Percentiles rank a stretch among this genome's conserved stretches.
phyloP scores from a whole-genome alignment of 768 basidiomycete genomes.

The Lyophyllum shimeji region DNA sequence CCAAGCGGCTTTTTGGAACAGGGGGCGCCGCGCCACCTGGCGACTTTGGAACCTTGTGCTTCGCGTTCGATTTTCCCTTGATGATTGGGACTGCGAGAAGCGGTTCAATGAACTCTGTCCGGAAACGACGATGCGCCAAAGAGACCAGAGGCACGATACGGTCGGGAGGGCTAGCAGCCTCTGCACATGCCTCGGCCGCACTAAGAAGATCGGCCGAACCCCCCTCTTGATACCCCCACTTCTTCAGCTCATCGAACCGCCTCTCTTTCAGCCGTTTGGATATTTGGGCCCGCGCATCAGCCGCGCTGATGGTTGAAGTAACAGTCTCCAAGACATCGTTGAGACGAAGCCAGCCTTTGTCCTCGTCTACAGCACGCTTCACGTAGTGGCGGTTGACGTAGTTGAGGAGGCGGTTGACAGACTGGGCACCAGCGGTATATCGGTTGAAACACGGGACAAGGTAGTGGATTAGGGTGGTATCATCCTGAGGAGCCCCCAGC shows the following conservation, averaged over 20 bases:
- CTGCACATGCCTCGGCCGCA: constrained; percentile 67
- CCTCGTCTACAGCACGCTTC: constrained; percentile 75
- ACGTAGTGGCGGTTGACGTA: constrained; percentile 81
- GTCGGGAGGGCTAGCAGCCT: constrained; percentile 68
- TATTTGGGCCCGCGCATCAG: constrained; percentile 62
- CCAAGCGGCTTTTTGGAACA: constrained; percentile 63
- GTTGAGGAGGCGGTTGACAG: constrained; percentile 71
- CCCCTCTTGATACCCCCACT: constrained; percentile 67
- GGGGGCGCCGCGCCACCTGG: constrained; percentile 36
- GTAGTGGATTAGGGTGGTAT: constrained; percentile 65
- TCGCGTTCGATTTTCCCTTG: constrained; percentile 51
- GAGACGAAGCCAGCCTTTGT: constrained; percentile 73
- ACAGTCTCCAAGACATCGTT: constrained; percentile 63
- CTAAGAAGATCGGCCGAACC: constrained; percentile 47
- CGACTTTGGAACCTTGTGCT: constrained; percentile 48
- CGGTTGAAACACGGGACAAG: constrained; percentile 72
- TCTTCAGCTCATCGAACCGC: constrained; percentile 59
- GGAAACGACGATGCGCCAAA: constrained; percentile 69
- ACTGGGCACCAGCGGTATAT: constrained; percentile 63
- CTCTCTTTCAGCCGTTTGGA: constrained; percentile 58
- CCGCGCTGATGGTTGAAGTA: constrained; percentile 46
- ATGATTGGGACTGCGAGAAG: constrained; percentile 66
- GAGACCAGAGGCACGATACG: constrained; percentile 64
- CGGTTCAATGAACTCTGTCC: constrained; percentile 71
- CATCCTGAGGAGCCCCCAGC: constrained; percentile 65